Percentiles rank a stretch among this genome's conserved stretches.
Conservation (phyloP, 2,329 filamentous ascomycete genomes). For the Colletotrichum gloeosporioides region DNA sequence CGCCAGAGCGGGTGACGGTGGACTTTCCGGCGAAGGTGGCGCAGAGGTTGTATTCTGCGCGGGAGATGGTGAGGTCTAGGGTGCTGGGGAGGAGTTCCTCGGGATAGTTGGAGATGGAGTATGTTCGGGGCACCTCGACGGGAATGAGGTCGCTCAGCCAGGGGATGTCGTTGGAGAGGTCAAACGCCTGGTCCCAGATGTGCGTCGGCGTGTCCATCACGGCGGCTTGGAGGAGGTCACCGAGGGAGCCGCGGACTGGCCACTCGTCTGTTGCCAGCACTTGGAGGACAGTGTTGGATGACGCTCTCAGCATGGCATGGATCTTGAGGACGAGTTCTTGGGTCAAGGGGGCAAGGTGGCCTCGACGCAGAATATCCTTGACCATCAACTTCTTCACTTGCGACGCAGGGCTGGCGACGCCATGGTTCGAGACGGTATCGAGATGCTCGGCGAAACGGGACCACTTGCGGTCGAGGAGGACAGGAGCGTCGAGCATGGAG, state of each 20-base stretch:
- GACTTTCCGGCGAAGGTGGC: conserved; percentile 41
- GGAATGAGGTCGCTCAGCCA: conserved; percentile 53
- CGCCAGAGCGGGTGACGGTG: conserved; percentile 44
- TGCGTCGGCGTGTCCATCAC: conserved; percentile 51
- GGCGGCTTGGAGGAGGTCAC: conserved; percentile 54
- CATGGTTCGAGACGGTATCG: conserved; percentile 37
- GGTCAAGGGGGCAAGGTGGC: conserved; percentile 57
- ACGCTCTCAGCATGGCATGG: conserved; percentile 52
- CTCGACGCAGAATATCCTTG: conserved; percentile 54
- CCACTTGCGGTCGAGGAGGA: conserved; percentile 47
- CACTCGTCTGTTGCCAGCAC: conserved; percentile 55
- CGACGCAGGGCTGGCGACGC: conserved; percentile 23
- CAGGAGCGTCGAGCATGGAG: conserved; percentile 45
- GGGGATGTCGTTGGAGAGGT: conserved; percentile 42
- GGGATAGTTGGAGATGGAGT: conserved; percentile 56
- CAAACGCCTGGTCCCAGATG: conserved; percentile 59
- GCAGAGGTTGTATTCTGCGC: conserved; percentile 55
- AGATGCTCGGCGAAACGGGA: conserved; percentile 52
- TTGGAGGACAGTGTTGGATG: conserved; percentile 53
- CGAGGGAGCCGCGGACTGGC: conserved; percentile 55
- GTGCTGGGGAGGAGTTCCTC: conserved; percentile 56
- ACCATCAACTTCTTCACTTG: conserved; percentile 41
- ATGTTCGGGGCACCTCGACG: conserved; percentile 57
- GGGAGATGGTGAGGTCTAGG: conserved; percentile 56
- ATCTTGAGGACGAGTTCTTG: conserved; percentile 56